These are phyloP conservation scores for Sherardia arvensis DNA, from an alignment of 257 asterid genomes.

Conservation along the genomic window DNA sequence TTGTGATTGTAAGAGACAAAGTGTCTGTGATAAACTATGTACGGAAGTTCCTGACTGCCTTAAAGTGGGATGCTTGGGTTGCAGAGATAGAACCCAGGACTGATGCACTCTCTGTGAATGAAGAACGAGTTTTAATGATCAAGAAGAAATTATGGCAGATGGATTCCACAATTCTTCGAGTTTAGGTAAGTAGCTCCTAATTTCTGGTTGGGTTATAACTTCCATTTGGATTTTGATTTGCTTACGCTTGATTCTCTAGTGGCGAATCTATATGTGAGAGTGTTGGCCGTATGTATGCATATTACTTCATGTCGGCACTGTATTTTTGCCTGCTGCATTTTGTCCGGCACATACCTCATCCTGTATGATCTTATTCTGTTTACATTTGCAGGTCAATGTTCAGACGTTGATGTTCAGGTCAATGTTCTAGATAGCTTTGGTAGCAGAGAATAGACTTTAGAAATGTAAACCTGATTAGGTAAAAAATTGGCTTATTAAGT, in stretches of 20 bases:
- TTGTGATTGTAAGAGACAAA: slow-evolving; percentile 70
- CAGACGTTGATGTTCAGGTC: not conserved
- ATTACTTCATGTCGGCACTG: not conserved
- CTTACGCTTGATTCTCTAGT: not conserved
- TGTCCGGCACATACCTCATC: not conserved
- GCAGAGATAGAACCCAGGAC: slow-evolving; percentile 64
- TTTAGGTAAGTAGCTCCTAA: slow-evolving; percentile 1
- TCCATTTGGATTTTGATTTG: not conserved
- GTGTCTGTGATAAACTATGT: slow-evolving; percentile 40
- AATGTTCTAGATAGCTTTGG: not conserved
- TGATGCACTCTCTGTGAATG: slow-evolving; percentile 48
- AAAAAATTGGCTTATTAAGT: not conserved
- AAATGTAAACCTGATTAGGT: not conserved
- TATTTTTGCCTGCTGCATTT: not conserved
- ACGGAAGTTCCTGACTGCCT: slow-evolving; percentile 46
- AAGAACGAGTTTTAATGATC: slow-evolving; percentile 64
- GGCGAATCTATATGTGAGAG: not conserved
- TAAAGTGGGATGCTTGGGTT: slow-evolving; percentile 81
- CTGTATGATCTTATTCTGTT: too few species aligned
- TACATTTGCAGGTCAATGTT: slow-evolving; percentile 4
- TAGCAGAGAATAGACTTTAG: not conserved
- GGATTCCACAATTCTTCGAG: slow-evolving; percentile 17
- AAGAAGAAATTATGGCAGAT: slow-evolving; percentile 51
- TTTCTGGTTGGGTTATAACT: not conserved
- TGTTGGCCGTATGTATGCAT: not conserved